Conservation (phyloP, 345 rosid genomes). For the Pugionium cornutum region DNA sequence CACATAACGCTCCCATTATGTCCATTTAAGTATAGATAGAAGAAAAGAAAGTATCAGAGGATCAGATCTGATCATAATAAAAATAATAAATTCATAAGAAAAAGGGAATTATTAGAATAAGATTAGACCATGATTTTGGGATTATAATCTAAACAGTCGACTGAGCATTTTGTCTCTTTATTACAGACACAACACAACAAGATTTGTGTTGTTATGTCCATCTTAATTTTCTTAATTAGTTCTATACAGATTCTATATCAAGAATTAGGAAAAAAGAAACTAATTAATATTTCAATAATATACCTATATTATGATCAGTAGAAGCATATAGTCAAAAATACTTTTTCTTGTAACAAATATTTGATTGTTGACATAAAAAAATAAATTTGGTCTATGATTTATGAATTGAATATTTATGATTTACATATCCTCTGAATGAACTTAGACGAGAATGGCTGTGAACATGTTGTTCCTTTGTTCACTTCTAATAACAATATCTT, state of each 20-base stretch:
- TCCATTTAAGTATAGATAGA: conserved; percentile 5
- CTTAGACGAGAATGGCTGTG: conserved; percentile 43
- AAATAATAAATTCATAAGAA: not conserved
- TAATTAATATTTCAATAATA: not conserved
- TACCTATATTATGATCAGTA: conserved; percentile 18
- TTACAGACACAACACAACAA: conserved; percentile 59
- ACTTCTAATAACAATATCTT: conserved; percentile 21
- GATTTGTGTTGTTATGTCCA: conserved; percentile 41
- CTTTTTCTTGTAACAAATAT: conserved; percentile 35
- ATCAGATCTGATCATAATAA: conserved; percentile 28
- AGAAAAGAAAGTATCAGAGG: not conserved
- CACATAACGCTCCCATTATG: conserved; percentile 33
- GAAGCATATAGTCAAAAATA: conserved; percentile 28
- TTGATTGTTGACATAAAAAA: not conserved
- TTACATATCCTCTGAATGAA: conserved; percentile 41
- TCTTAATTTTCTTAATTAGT: conserved; percentile 33
- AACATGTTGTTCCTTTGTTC: conserved; percentile 53
- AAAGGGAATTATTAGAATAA: conserved; percentile 37
- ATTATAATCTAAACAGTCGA: conserved; percentile 64
- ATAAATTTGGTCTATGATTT: conserved; percentile 3
- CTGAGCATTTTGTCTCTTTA: conserved; percentile 56
- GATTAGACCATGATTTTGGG: conserved; percentile 56
- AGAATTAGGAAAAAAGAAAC: not conserved
- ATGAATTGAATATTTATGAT: conserved; percentile 12
- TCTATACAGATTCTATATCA: conserved; percentile 44